Evolutionary conservation across 805 yeast species (phyloP).

Genomic region (Candida boleticola): DNA sequence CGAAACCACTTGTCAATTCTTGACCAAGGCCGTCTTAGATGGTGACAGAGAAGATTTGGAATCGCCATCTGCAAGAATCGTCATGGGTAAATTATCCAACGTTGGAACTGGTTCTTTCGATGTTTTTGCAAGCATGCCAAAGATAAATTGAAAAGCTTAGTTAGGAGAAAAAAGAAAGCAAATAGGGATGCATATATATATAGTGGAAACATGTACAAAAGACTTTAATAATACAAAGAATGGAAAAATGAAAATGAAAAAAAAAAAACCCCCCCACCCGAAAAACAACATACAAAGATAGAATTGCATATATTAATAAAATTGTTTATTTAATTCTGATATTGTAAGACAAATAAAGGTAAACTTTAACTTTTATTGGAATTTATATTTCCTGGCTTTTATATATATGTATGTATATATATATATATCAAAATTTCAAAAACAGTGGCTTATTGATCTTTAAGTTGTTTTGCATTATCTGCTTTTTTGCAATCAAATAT

Average conservation of each 20-base stretch:
- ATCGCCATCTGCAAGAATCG: conserved; percentile 91
- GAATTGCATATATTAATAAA: conserved; percentile 1
- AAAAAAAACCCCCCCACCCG: too few relatives aligned
- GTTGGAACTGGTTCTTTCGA: conserved; percentile 98
- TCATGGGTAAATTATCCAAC: conserved; percentile 82
- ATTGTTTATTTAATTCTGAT: background rate
- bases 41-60: conserved; percentile 85
- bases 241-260: background rate
- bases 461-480: too few relatives aligned
- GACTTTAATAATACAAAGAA: background rate
- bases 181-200: too few relatives aligned
- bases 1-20: conserved; percentile 96
- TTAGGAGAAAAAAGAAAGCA: too few relatives aligned
- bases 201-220: background rate
- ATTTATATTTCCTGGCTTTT: background rate
- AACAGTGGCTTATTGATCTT: too few relatives aligned
- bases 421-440: too few relatives aligned
- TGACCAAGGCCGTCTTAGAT: conserved; percentile 93
- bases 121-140: conserved; percentile 53
- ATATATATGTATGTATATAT: too few relatives aligned
- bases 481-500: too few relatives aligned
- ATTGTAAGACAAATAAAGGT: background rate
- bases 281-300: too few relatives aligned
- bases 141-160: conserved; percentile 1
- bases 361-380: background rate